Percentiles rank a stretch among this genome's conserved stretches.
Evolutionary conservation across 805 yeast genomes (phyloP).

Genomic region (Debaryomyces castellii): DNA sequence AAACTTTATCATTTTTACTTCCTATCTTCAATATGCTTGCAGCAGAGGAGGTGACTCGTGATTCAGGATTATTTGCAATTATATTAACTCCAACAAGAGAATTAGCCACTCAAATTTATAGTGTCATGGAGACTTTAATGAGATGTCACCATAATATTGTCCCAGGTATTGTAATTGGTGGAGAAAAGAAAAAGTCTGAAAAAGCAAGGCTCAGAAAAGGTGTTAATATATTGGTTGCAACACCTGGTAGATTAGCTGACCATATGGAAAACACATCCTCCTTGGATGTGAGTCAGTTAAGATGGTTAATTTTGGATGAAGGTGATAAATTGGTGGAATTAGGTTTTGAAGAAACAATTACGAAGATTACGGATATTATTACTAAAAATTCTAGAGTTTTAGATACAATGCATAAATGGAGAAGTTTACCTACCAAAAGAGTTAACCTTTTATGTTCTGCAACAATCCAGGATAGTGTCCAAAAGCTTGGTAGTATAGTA

Average conservation of each 20-base stretch:
- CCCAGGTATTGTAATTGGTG: slow-evolving; percentile 96
- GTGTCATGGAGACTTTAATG: slow-evolving; percentile 71
- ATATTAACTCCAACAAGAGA: slow-evolving; percentile 94
- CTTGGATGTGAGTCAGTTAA: slow-evolving; percentile 66
- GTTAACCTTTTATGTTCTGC: slow-evolving; percentile 91
- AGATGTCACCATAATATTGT: slow-evolving; percentile 84
- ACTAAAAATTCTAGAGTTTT: slow-evolving; percentile 43
- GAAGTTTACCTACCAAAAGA: slow-evolving; percentile 65
- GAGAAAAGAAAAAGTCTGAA: slow-evolving; percentile 95
- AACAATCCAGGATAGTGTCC: slow-evolving; percentile 79
- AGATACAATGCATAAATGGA: slow-evolving; percentile 39
- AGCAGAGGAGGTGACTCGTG: slow-evolving; percentile 54
- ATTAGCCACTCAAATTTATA: slow-evolving; percentile 84
- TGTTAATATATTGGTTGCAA: slow-evolving; percentile 91
- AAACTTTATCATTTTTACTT: slow-evolving; percentile 81
- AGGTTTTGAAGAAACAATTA: slow-evolving; percentile 92
- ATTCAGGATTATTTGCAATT: slow-evolving; percentile 84
- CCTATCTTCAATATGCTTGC: slow-evolving; percentile 80
- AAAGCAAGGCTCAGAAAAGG: slow-evolving; percentile 96
- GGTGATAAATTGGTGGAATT: slow-evolving; percentile 95
- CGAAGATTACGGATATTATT: slow-evolving; percentile 66
- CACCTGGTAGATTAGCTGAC: slow-evolving; percentile 95
- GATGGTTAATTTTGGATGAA: slow-evolving; percentile 93
- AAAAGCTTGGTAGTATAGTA: slow-evolving; percentile 76
- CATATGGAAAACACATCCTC: slow-evolving; percentile 88